Evolutionary conservation across 805 yeast genomes (phyloP).

Genomic region (Metschnikowia aberdeeniae): DNA sequence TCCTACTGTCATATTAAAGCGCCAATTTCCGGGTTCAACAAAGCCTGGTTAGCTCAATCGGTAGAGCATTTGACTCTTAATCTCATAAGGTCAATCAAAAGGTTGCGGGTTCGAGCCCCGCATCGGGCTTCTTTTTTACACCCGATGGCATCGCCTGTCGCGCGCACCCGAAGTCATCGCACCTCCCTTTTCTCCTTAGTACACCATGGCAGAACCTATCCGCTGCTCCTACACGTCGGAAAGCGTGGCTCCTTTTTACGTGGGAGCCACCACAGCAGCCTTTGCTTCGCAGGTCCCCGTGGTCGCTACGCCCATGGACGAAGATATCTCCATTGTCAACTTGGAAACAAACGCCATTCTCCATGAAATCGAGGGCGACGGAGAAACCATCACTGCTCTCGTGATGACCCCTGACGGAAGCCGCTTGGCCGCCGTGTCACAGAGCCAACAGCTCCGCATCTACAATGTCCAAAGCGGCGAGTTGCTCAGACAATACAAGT

Average conservation of each 20-base stretch:
- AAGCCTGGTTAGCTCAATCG: conserved; percentile 22
- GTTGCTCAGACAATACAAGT: conserved; percentile 49
- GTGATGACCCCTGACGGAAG: conserved; percentile 73
- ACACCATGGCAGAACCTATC: conserved; percentile 16
- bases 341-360: conserved; percentile 53
- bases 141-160: conserved; percentile 13
- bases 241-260: conserved; percentile 75
- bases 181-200: not conserved
- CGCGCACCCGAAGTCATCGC: not conserved
- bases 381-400: conserved; percentile 70
- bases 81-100: conserved; percentile 19
- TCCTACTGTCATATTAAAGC: not conserved
- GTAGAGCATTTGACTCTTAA: conserved; percentile 22
- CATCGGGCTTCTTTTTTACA: conserved; percentile 18
- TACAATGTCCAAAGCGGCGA: conserved; percentile 43
- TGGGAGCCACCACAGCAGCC: conserved; percentile 77
- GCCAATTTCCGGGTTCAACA: not conserved
- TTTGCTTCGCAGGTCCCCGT: conserved; percentile 57
- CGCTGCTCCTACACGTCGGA: conserved; percentile 14
- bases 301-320: conserved; percentile 77
- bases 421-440: conserved; percentile 68
- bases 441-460: conserved; percentile 76
- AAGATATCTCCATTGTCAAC: conserved; percentile 69
- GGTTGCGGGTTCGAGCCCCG: conserved; percentile 24
- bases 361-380: conserved; percentile 77